A percentile compares a stretch with the other conserved stretches of the same genome.
Evolutionary conservation across 768 basidiomycete species (phyloP).

Genomic region (Royoungia palumana): DNA sequence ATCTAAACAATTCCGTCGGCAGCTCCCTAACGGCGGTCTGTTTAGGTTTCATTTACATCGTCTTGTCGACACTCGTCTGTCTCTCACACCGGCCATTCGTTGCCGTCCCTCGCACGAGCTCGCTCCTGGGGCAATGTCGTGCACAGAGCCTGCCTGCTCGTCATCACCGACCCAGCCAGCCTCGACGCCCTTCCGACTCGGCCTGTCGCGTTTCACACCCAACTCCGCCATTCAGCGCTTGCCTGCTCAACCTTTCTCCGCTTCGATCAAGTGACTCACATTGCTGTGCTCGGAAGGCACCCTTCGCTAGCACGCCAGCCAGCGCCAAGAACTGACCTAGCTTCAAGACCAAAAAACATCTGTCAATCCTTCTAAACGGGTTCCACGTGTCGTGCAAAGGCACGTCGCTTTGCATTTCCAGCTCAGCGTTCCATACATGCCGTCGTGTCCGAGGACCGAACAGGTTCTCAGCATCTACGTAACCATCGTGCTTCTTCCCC

Average conservation of each 20-base stretch:
- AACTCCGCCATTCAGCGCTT: background rate
- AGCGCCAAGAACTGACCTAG: conserved; percentile 8
- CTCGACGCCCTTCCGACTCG: too few relatives aligned
- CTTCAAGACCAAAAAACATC: background rate
- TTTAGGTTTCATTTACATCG: conserved; percentile 31
- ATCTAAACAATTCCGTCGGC: conserved; percentile 16
- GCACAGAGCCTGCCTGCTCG: too few relatives aligned
- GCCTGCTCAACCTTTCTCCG: background rate
- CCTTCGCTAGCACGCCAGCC: background rate
- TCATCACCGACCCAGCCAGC: background rate
- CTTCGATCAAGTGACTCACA: conserved; percentile 1
- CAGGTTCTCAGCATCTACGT: conserved; percentile 7
- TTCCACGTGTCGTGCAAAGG: background rate
- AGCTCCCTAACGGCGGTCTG: conserved; percentile 25
- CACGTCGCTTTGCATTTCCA: too few relatives aligned
- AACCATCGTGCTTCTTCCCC: conserved; percentile 11
- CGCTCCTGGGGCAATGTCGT: background rate
- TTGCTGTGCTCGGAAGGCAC: conserved; percentile 19
- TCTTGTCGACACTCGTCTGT: conserved; percentile 17
- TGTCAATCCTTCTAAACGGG: background rate
- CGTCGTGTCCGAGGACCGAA: conserved; percentile 1
- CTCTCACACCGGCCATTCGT: conserved; percentile 30
- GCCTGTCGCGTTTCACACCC: background rate
- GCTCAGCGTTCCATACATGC: background rate
- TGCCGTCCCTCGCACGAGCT: conserved; percentile 16